A percentile compares a stretch with the other conserved stretches of the same genome.
These are phyloP conservation scores for Ustulina deusta DNA, from an alignment of 2,329 filamentous ascomycete species.

Conservation along the genomic window DNA sequence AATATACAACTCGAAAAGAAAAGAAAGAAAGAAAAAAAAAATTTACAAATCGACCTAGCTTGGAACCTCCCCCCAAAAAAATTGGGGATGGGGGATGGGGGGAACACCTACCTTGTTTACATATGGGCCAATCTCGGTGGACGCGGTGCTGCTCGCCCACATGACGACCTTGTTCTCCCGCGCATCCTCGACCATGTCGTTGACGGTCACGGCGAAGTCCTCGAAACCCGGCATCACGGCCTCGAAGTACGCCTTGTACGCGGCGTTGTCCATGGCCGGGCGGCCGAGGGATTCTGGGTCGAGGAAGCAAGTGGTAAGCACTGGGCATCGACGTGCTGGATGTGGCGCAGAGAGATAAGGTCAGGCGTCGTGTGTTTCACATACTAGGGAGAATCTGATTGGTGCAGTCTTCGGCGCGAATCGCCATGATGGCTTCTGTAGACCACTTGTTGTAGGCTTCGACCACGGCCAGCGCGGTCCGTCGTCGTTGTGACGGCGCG, in stretches of 20 bases:
- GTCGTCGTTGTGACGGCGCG: conserved; percentile 17
- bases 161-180: conserved; percentile 42
- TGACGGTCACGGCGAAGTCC: conserved; percentile 26
- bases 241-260: conserved; percentile 24
- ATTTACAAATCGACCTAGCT: too few relatives aligned
- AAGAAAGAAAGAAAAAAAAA: too few relatives aligned
- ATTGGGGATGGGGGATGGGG: background rate
- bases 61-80: too few relatives aligned
- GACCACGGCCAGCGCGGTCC: conserved; percentile 32
- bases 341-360: too few relatives aligned
- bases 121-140: conserved; percentile 41
- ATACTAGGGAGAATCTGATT: conserved; percentile 33
- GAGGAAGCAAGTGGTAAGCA: background rate
- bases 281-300: conserved; percentile 32
- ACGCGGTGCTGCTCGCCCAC: conserved; percentile 36
- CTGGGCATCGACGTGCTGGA: background rate
- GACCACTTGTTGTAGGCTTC: conserved; percentile 34
- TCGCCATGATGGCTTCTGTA: conserved; percentile 30
- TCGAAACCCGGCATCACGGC: conserved; percentile 22
- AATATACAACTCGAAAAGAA: too few relatives aligned
- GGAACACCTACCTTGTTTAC: conserved; percentile 32
- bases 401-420: conserved; percentile 30
- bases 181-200: conserved; percentile 40
- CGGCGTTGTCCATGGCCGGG: conserved; percentile 29
- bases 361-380: background rate